A percentile compares a stretch with the other conserved stretches of the same genome.
These are phyloP conservation scores for Wallacemonas sp. DNA, from an alignment of 208 protist genomes.

Conservation along the genomic window DNA sequence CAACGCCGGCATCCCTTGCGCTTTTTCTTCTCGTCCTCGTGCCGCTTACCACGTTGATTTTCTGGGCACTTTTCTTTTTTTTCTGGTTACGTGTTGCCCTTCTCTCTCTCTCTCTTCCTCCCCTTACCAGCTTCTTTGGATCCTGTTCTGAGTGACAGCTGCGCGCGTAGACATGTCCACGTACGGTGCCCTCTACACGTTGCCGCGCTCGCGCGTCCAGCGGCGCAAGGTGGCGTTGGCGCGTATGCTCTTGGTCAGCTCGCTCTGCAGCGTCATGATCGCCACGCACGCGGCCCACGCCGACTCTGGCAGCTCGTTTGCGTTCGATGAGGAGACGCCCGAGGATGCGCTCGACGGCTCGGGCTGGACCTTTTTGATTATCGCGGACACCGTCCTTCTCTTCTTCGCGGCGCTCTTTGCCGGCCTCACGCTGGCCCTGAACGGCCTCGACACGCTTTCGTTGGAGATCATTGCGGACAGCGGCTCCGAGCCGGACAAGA, in stretches of 20 bases:
- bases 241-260: slow-evolving; percentile 1
- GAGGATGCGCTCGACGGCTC: slow-evolving; percentile 26
- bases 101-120: too few relatives aligned
- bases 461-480: slow-evolving; percentile 93
- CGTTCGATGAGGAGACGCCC: slow-evolving; percentile 15
- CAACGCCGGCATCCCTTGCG: too few relatives aligned
- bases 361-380: slow-evolving; percentile 75
- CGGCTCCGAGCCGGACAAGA: slow-evolving; percentile 87
- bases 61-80: too few relatives aligned
- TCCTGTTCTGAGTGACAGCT: background rate
- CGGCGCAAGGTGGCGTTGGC: slow-evolving; percentile 10
- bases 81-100: too few relatives aligned
- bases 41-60: too few relatives aligned
- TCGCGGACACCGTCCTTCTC: slow-evolving; percentile 83
- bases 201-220: slow-evolving; percentile 13
- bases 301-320: background rate
- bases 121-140: background rate
- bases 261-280: background rate
- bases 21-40: too few relatives aligned
- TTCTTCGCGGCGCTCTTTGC: slow-evolving; percentile 95
- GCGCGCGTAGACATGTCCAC: background rate
- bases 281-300: slow-evolving; percentile 1
- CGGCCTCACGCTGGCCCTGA: slow-evolving; percentile 95
- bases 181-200: slow-evolving; percentile 1
- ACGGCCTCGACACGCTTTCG: slow-evolving; percentile 93